Evolutionary conservation across 78 protist species (phyloP), one percentile per base, ranked within the genome.

Genomic region (Planoprotostelium fungivorum): DNA sequence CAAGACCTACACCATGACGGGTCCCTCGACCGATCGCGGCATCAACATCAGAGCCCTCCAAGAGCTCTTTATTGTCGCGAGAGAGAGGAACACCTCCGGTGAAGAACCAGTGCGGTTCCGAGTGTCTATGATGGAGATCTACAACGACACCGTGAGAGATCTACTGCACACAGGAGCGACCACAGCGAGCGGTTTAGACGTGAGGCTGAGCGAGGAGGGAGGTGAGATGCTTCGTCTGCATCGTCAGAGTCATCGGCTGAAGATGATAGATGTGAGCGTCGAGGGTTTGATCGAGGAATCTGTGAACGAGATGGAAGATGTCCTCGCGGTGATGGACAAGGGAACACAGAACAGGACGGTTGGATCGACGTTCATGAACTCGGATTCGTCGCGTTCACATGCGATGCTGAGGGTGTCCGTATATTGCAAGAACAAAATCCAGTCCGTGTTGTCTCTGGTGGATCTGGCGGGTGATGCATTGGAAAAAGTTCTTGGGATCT

Each of bases 1-100:
- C 16, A 97, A 97, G 87, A 96, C 97, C 5, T 91, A 91, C 94
- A 96, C 96, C 25, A 96, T 97, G 97, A 91, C 87, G 35, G 97
- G 95, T 0, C 87, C 38, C 0, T 0, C 28, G 36, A 28, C 9
- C 34, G 86, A 39, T 29, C 63, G 91, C 25, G 97, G 97, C 38
- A 90, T 96, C 93, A 96, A 91, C n/a, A 92, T 89, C 39, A 85
- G 97, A 36, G 88, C 97, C 16, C 90, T 96, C 1, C 89, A 86
- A 34, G 87, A 90, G 39, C 87, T 96, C 37, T 96, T 96, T 73
- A 25, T 29, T 0, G 1, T 84, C 28, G 88, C 95, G 0, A 36
- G 90, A 0, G 93, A 91, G n/a, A 38, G 89, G 36, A 0, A 0
- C 10, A 10, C 0, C 1, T 86, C 83, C 25, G 97, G 94, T 0